These are phyloP conservation scores for Cunninghamia lanceolata DNA, from an alignment of 75 land plant species.

Conservation along the genomic window DNA sequence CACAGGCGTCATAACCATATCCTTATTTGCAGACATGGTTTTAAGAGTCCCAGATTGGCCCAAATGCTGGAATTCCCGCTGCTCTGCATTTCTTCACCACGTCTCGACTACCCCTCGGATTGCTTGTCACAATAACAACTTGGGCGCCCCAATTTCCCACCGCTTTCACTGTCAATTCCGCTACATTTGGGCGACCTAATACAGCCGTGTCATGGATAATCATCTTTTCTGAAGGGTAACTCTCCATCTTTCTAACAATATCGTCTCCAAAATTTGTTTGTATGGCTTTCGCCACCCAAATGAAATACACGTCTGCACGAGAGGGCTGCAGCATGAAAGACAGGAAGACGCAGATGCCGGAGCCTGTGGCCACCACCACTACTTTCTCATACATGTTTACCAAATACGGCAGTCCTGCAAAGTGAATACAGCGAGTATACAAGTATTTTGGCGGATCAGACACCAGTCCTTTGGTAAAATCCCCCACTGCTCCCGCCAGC, in stretches of 20 bases:
- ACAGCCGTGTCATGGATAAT: constrained; percentile 59
- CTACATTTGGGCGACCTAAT: constrained; percentile 53
- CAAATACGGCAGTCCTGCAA: constrained; percentile 57
- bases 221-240: constrained; percentile 33
- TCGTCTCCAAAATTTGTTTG: constrained; percentile 51
- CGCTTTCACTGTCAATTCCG: constrained; percentile 35
- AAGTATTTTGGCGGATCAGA: constrained; percentile 57
- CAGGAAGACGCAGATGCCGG: constrained; percentile 57
- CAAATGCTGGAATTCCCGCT: constrained; percentile 61
- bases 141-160: constrained; percentile 40
- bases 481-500: constrained; percentile 73
- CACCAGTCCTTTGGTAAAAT: constrained; percentile 58
- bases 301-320: constrained; percentile 38
- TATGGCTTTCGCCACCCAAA: constrained; percentile 59
- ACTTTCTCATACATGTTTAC: constrained; percentile 47
- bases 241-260: constrained; percentile 33
- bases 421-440: constrained; percentile 48
- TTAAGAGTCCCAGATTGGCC: constrained; percentile 64
- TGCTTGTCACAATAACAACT: constrained; percentile 66
- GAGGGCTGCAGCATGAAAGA: constrained; percentile 54
- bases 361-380: constrained; percentile 56
- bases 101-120: constrained; percentile 56
- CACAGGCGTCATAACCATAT: no score
- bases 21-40: not conserved
- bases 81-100: constrained; percentile 49